Evolutionary conservation across 1,284 basidiomycete genomes (phyloP), one percentile per base, ranked within the genome.

Genomic region (Irpex sp.): DNA sequence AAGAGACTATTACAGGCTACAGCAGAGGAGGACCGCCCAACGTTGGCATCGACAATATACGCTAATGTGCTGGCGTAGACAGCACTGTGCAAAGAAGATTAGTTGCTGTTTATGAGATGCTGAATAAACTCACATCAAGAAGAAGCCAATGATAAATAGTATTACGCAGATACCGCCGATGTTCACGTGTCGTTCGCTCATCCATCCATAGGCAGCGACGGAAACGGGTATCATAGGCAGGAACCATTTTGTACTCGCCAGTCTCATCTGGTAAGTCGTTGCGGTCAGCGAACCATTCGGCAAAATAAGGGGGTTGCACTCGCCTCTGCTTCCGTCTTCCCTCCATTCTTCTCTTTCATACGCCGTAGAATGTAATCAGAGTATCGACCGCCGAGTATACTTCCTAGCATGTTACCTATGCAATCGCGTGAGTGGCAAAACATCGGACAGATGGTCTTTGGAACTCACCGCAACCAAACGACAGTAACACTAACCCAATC

Each of bases 31-130:
- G 89, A 89, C 17, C 89, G 82, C 5, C 93, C 92, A 3, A 79
- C 77, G 70, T 93, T 94, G 3, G 90, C 85, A 70, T 94, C 92
- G 5, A 92, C 88, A 57, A 92, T 80, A 69, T 92, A 93, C 0
- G 90, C 85, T 38, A 94, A 76, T 0, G 88, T 87, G 65, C 86
- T 87, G 13, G 87, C 60, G 64, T 62, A 74, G 36, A 68, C 65
- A n/a, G 59, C 68, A 49, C 70, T 71, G 36, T 26, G 9, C 11
- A 13, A 38, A 56, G 21, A 37, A 37, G n/a, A 31, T 63, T 19
- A 51, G 54, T 34, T 26, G 49, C 49, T 26, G 9, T 52, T 9
- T 17, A 19, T 9, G 49, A 56, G n/a, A 44, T 37, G 55, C 4
- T 40, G 55, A 66, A 31, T 11, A 61, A 65, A 57, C 84, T 72